Percentiles rank a stretch among this genome's conserved stretches.
Evolutionary conservation across 352 stramenopile species (phyloP).

Genomic region (Phytophthora pisi): DNA sequence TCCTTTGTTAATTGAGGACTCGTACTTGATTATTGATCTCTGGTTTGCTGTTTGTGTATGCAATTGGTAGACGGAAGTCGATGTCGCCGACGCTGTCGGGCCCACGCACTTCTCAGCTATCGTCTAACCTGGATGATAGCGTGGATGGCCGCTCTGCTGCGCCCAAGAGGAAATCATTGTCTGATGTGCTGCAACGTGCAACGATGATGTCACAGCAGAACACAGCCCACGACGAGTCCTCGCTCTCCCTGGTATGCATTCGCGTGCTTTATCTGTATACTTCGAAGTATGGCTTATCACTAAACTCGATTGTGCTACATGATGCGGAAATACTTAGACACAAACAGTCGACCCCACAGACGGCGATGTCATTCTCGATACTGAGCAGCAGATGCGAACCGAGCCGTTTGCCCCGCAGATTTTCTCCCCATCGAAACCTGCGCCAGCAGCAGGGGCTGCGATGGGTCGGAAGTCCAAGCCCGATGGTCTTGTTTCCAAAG

Average conservation of each 20-base stretch:
- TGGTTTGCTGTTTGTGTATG: background rate
- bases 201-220: conserved; percentile 61
- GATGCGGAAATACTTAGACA: background rate
- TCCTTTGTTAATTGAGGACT: background rate
- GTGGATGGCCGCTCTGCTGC: background rate
- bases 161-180: conserved; percentile 43
- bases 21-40: background rate
- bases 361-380: conserved; percentile 63
- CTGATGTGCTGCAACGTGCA: conserved; percentile 63
- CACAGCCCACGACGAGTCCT: conserved; percentile 4
- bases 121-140: conserved; percentile 16
- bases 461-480: conserved; percentile 23
- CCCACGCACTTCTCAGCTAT: conserved; percentile 8
- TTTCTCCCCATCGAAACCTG: conserved; percentile 60
- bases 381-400: conserved; percentile 58
- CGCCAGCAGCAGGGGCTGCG: background rate
- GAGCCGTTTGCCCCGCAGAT: conserved; percentile 61
- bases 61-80: conserved; percentile 31
- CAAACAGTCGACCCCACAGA: conserved; percentile 19
- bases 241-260: conserved; percentile 21
- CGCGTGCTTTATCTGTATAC: background rate
- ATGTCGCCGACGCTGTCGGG: conserved; percentile 19
- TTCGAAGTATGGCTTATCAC: too few species aligned
- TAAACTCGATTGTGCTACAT: background rate
- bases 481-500: conserved; percentile 44